Evolutionary conservation across 2,329 filamentous ascomycete species (phyloP).

Genomic region (Sclerotiophoma versabilis): DNA sequence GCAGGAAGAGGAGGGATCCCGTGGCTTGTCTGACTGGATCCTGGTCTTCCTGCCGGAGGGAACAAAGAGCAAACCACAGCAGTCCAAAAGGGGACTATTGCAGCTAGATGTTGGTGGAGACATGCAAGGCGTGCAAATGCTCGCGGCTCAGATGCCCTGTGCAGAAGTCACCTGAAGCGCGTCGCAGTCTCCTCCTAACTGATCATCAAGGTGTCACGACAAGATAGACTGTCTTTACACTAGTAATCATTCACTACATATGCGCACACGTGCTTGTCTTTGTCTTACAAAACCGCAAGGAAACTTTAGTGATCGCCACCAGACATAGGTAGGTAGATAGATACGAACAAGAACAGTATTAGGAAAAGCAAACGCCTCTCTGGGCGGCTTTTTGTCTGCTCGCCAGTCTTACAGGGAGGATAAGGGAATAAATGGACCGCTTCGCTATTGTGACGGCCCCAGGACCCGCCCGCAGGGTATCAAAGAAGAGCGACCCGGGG

Average conservation of each 20-base stretch:
- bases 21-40: not conserved
- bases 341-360: slow-evolving; percentile 28
- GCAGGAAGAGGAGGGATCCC: not conserved
- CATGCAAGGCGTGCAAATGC: slow-evolving; percentile 1
- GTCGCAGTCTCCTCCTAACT: not conserved
- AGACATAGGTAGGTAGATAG: slow-evolving; percentile 19
- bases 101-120: not conserved
- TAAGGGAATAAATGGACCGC: slow-evolving; percentile 25
- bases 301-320: slow-evolving; percentile 18
- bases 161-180: slow-evolving; percentile 2
- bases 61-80: not conserved
- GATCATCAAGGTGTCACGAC: slow-evolving; percentile 6
- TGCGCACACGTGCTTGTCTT: slow-evolving; percentile 22
- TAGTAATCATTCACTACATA: slow-evolving; percentile 21
- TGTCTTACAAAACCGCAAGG: slow-evolving; percentile 23
- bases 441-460: slow-evolving; percentile 31
- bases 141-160: not conserved
- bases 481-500: slow-evolving; percentile 43
- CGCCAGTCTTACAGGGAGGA: slow-evolving; percentile 21
- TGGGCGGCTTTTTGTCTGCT: slow-evolving; percentile 18
- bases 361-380: slow-evolving; percentile 26
- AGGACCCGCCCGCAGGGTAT: slow-evolving; percentile 44
- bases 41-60: not conserved
- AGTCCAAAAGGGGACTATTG: not conserved
- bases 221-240: slow-evolving; percentile 4